A percentile compares a stretch with the other conserved stretches of the same genome.
These are phyloP conservation scores for Hanseniaspora nectarophila DNA, from an alignment of 805 yeast species.

Conservation along the genomic window DNA sequence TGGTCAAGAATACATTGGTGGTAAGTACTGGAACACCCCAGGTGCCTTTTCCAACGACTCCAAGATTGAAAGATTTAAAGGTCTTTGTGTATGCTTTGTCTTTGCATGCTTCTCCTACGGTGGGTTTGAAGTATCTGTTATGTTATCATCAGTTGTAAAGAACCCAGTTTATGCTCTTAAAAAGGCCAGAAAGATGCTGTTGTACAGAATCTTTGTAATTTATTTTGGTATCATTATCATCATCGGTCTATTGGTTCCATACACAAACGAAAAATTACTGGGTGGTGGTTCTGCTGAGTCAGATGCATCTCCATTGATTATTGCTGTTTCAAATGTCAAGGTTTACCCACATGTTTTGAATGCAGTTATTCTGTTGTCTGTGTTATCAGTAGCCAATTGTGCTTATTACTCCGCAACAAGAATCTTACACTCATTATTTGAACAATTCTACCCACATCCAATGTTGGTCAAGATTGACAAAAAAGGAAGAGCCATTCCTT, in stretches of 20 bases:
- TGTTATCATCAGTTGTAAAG: constrained; percentile 65
- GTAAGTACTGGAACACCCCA: constrained; percentile 35
- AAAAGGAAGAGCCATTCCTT: constrained; percentile 66
- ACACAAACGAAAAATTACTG: constrained; percentile 36
- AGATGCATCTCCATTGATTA: constrained; percentile 62
- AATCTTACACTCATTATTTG: constrained; percentile 55
- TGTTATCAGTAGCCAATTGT: constrained; percentile 62
- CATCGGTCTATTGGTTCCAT: constrained; percentile 61
- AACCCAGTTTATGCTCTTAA: constrained; percentile 61
- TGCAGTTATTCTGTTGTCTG: constrained; percentile 56
- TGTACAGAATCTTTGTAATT: constrained; percentile 67
- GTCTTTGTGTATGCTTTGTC: constrained; percentile 60
- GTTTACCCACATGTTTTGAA: constrained; percentile 62
- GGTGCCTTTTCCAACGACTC: constrained; percentile 38
- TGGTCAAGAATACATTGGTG: constrained; percentile 38
- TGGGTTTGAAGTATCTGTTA: constrained; percentile 62
- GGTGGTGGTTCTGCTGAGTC: constrained; percentile 43
- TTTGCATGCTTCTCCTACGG: constrained; percentile 69
- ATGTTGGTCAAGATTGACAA: constrained; percentile 59
- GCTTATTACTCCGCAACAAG: constrained; percentile 61
- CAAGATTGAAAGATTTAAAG: constrained; percentile 37
- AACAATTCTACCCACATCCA: constrained; percentile 52
- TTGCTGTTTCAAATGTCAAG: constrained; percentile 50
- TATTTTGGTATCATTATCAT: constrained; percentile 49
- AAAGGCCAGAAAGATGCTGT: constrained; percentile 65